Evolutionary conservation across 331 rosid genomes (phyloP).

Genomic region (Cydonia oblonga): DNA sequence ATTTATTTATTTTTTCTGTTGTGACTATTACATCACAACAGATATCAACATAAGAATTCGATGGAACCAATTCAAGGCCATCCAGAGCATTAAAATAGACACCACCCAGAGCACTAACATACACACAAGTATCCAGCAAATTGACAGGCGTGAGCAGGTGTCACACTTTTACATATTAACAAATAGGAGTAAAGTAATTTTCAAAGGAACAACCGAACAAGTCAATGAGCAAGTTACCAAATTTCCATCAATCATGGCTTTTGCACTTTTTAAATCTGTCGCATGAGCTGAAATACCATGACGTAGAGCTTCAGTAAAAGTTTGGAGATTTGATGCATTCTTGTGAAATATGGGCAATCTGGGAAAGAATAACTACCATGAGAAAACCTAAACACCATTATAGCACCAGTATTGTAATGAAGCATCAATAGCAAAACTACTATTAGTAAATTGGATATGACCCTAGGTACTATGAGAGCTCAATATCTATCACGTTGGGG

Average conservation of each 20-base stretch:
- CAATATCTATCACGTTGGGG: not conserved
- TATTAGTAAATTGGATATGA: not conserved
- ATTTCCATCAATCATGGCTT: slow-evolving; percentile 61
- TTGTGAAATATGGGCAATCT: slow-evolving; percentile 57
- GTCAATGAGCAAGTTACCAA: slow-evolving; percentile 38
- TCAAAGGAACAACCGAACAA: not conserved
- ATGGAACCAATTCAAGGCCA: not conserved
- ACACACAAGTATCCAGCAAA: not conserved
- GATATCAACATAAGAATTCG: not conserved
- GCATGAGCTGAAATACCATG: slow-evolving; percentile 62
- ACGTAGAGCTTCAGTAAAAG: slow-evolving; percentile 44
- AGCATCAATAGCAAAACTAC: not conserved
- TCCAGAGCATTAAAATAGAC: not conserved
- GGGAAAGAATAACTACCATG: slow-evolving; percentile 16
- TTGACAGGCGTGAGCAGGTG: not conserved
- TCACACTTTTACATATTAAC: not conserved
- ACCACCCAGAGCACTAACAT: not conserved
- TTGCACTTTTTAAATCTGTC: slow-evolving; percentile 44
- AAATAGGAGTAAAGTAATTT: not conserved
- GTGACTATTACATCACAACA: not conserved
- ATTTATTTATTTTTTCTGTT: not conserved
- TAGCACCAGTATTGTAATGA: not conserved
- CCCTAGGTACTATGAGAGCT: not conserved
- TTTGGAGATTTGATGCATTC: slow-evolving; percentile 42
- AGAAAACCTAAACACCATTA: slow-evolving; percentile 8